Evolutionary conservation across 169 alveolate genomes (phyloP).

Genomic region (Pseudocohnilembus persalinus): DNA sequence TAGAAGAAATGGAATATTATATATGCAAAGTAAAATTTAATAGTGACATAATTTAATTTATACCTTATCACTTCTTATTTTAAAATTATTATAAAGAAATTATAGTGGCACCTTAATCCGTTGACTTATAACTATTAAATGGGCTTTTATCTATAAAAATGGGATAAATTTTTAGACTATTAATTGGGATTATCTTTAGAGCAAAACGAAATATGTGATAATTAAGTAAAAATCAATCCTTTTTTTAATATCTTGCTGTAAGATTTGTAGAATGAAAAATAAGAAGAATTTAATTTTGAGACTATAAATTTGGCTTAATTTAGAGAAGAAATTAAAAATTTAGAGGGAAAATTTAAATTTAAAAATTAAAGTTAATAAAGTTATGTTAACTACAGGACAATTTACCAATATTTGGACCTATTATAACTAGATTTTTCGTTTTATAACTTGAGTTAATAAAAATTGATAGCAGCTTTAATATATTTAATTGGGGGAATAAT

Average conservation of each 20-base stretch:
- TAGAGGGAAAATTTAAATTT: background rate
- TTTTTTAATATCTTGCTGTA: no score
- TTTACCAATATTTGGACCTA: background rate
- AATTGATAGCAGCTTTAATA: background rate
- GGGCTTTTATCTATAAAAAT: conserved; percentile 57
- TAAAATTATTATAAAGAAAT: background rate
- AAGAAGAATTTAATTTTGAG: background rate
- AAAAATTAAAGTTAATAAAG: background rate
- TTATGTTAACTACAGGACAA: background rate
- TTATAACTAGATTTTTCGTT: background rate
- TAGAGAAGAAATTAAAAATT: background rate
- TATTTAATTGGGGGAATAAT: background rate
- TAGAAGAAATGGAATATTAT: conserved; percentile 46
- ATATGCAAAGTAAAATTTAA: conserved; percentile 21
- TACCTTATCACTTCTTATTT: background rate
- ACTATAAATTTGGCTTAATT: background rate
- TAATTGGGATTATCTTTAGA: background rate
- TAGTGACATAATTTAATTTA: background rate
- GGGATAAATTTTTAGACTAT: conserved; percentile 61
- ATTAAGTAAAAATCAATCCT: background rate
- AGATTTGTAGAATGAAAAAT: no score
- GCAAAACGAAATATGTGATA: background rate
- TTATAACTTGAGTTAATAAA: no score
- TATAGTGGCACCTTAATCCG: conserved; percentile 43
- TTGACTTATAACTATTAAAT: conserved; percentile 51